Percentiles rank a stretch among this genome's conserved stretches.
Evolutionary conservation across 176 grass and related monocot species (phyloP).

Genomic region (Canna indica): DNA sequence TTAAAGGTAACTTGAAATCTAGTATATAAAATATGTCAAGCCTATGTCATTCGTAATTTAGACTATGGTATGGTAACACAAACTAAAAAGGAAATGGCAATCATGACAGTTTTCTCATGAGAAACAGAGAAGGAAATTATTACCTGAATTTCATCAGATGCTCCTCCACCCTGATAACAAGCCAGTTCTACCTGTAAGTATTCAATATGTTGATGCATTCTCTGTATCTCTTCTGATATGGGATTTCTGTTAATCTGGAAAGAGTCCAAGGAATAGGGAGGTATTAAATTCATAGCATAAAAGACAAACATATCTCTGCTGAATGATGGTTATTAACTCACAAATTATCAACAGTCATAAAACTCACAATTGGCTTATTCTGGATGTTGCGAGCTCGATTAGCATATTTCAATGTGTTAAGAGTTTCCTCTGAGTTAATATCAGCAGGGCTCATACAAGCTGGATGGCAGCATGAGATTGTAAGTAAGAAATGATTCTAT

Average conservation of each 20-base stretch:
- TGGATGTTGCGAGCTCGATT: slow-evolving; percentile 98
- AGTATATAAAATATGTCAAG: neutral
- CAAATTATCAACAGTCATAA: neutral
- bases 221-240: slow-evolving; percentile 97
- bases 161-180: slow-evolving; percentile 56
- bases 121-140: neutral
- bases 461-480: slow-evolving; percentile 37
- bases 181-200: slow-evolving; percentile 78
- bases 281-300: neutral
- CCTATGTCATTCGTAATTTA: neutral
- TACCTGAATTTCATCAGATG: slow-evolving; percentile 85
- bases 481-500: neutral
- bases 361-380: slow-evolving; percentile 93
- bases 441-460: slow-evolving; percentile 98
- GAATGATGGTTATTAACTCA: neutral
- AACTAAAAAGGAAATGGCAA: neutral
- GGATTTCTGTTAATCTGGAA: slow-evolving; percentile 97
- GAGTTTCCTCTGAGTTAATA: slow-evolving; percentile 97
- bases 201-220: slow-evolving; percentile 91
- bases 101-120: neutral
- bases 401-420: slow-evolving; percentile 98
- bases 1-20: neutral
- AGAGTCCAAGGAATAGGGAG: neutral
- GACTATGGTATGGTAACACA: too few relatives aligned
- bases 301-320: neutral